phyloP scores from a whole-genome alignment of 2,329 filamentous ascomycete species.

The Ceratocystis harringtonii region DNA sequence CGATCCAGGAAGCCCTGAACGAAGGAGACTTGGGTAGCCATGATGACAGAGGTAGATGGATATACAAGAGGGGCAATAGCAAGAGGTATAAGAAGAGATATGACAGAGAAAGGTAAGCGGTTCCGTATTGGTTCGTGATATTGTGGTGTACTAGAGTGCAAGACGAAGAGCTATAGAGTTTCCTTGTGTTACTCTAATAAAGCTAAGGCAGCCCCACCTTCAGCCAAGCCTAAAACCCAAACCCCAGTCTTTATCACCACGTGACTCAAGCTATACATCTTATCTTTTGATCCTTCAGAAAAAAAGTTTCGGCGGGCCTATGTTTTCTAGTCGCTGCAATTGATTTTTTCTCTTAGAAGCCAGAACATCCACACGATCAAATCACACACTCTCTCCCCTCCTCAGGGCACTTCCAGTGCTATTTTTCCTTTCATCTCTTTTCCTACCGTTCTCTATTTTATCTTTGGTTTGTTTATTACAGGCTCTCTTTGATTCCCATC shows the following conservation, averaged over 20 bases:
- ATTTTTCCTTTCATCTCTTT: too few relatives aligned
- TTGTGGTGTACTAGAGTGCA: not conserved
- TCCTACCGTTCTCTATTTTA: too few relatives aligned
- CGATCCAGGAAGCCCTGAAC: conserved; percentile 68
- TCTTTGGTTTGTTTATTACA: conserved; percentile 2
- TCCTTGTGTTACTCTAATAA: not conserved
- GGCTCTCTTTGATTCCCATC: not conserved
- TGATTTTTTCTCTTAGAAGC: not conserved
- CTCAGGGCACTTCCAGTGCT: not conserved
- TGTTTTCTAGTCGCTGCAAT: conserved; percentile 9
- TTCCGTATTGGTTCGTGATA: too few relatives aligned
- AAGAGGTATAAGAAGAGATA: not conserved
- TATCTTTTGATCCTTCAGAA: conserved; percentile 14
- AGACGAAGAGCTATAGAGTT: not conserved
- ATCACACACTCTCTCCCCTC: not conserved
- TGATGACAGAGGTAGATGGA: not conserved
- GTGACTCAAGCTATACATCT: conserved; percentile 8
- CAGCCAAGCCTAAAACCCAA: not conserved
- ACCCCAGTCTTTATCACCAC: conserved; percentile 5
- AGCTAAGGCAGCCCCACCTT: conserved; percentile 1
- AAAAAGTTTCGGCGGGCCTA: conserved; percentile 29
- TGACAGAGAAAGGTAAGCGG: not conserved
- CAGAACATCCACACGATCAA: not conserved
- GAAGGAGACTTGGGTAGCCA: conserved; percentile 59
- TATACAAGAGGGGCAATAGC: not conserved